These are phyloP conservation scores for Scheffersomyces lignicola DNA, from an alignment of 1,139 yeast genomes.

Conservation along the genomic window DNA sequence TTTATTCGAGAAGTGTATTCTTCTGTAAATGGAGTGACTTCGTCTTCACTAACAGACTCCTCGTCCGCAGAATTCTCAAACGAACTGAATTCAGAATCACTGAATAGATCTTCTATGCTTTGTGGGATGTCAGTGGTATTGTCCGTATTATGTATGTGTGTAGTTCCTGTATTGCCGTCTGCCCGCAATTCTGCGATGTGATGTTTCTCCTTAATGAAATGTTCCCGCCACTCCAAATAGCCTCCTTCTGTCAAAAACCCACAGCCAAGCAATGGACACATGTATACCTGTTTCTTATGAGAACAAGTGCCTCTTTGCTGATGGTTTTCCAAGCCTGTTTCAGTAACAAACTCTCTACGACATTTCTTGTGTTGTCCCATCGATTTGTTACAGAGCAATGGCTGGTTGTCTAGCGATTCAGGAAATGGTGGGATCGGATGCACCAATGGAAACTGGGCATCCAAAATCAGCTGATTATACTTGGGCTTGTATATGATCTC, in stretches of 20 bases:
- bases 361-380: constrained; percentile 12
- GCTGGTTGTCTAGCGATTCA: constrained; percentile 19
- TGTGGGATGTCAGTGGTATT: constrained; percentile 5
- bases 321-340: constrained; percentile 22
- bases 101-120: constrained; percentile 19
- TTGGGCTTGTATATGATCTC: constrained; percentile 9
- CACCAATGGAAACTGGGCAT: constrained; percentile 28
- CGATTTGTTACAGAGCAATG: constrained; percentile 16
- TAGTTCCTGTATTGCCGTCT: not conserved
- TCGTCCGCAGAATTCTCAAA: constrained; percentile 3
- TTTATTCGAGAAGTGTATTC: not conserved
- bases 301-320: constrained; percentile 23
- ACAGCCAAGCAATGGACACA: constrained; percentile 46
- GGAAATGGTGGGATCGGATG: constrained; percentile 27
- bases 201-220: constrained; percentile 25
- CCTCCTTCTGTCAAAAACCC: constrained; percentile 41
- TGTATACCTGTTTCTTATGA: constrained; percentile 28
- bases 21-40: constrained; percentile 1
- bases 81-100: constrained; percentile 9
- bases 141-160: not conserved
- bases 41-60: constrained; percentile 2
- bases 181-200: constrained; percentile 13
- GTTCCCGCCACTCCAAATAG: constrained; percentile 33
- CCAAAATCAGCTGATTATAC: constrained; percentile 14
- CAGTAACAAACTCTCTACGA: constrained; percentile 14